A percentile compares a stretch with the other conserved stretches of the same genome.
Evolutionary conservation across 2,329 filamentous ascomycete species (phyloP).

Genomic region (Fusarium anthophilum): DNA sequence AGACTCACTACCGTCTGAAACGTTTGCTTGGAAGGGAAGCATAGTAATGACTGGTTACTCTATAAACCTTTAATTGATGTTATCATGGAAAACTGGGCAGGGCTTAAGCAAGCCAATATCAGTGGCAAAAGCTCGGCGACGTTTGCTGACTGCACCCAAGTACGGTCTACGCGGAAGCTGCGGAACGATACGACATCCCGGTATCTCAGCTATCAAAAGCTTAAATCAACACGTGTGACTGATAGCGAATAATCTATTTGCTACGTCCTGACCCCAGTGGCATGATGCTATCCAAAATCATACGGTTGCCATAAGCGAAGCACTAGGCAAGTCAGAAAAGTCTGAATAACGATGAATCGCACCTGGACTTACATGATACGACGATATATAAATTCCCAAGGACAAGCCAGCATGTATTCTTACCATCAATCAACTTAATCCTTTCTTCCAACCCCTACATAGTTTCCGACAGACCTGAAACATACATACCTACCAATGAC

Average conservation of each 20-base stretch:
- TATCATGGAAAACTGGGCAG: background rate
- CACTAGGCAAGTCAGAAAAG: background rate
- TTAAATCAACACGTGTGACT: background rate
- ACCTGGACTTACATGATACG: background rate
- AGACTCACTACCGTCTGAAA: background rate
- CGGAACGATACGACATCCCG: background rate
- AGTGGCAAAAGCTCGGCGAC: background rate
- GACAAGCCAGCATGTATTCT: fast-evolving
- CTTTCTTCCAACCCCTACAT: background rate
- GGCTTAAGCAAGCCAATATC: background rate
- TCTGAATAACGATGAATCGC: background rate
- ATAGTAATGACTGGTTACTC: too few species aligned
- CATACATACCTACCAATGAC: background rate
- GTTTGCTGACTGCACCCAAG: background rate
- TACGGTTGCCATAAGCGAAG: background rate
- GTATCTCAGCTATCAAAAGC: background rate
- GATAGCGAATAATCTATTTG: background rate
- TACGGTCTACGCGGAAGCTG: background rate
- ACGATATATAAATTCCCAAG: background rate
- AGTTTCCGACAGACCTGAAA: background rate
- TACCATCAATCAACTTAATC: background rate
- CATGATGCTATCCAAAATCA: background rate
- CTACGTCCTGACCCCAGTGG: background rate
- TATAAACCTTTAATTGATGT: background rate
- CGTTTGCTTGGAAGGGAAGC: background rate